Conservation (phyloP, 495 filamentous ascomycete species). For the Talaromyces borbonicus region DNA sequence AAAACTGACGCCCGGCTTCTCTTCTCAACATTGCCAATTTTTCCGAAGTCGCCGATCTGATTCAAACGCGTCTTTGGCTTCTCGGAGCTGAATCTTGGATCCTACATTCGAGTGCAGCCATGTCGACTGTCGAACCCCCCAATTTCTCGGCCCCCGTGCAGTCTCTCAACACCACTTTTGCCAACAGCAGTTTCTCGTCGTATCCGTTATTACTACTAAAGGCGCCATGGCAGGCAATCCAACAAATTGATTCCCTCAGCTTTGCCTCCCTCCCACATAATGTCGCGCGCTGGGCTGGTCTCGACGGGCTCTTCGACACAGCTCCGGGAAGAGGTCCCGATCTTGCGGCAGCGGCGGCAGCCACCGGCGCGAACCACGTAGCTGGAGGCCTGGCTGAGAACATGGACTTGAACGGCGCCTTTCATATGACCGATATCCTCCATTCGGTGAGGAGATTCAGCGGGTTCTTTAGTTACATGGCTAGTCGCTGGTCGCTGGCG, state of each 20-base stretch:
- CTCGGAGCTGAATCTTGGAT: too few relatives aligned
- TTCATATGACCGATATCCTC: conserved; percentile 28
- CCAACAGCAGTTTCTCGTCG: conserved; percentile 22
- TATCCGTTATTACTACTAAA: conserved; percentile 22
- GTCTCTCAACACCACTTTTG: conserved; percentile 9
- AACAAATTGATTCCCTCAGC: conserved; percentile 28
- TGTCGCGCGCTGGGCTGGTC: conserved; percentile 22
- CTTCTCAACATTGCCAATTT: too few relatives aligned
- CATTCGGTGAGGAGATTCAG: conserved; percentile 52
- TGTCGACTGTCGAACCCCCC: not conserved
- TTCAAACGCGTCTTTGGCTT: too few relatives aligned
- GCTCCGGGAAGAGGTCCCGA: conserved; percentile 17
- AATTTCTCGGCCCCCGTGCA: not conserved
- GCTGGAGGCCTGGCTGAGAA: conserved; percentile 21
- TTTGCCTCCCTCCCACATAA: conserved; percentile 29
- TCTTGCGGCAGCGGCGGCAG: conserved; percentile 19
- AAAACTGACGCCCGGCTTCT: conserved; percentile 2
- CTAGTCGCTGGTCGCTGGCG: conserved; percentile 84
- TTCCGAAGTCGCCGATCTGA: too few relatives aligned
- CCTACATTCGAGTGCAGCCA: too few relatives aligned
- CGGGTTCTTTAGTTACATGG: conserved; percentile 83
- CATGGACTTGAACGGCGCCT: conserved; percentile 19
- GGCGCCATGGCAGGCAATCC: conserved; percentile 28
- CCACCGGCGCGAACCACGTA: conserved; percentile 21
- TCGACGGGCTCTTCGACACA: conserved; percentile 17